phyloP scores from a whole-genome alignment of 768 basidiomycete species.

The Collybia mongolica region DNA sequence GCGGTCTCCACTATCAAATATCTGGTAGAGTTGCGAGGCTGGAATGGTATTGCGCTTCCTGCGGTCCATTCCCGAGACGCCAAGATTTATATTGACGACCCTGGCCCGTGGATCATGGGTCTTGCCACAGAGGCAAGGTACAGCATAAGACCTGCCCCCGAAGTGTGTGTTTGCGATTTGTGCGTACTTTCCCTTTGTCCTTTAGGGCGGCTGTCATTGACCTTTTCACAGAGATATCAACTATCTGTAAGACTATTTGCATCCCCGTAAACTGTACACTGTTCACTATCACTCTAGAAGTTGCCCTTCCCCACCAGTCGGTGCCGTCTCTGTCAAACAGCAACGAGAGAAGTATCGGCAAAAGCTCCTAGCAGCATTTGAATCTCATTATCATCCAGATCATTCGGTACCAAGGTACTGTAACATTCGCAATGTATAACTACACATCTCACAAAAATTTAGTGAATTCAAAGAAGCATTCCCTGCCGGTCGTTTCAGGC shows the following conservation, averaged over 20 bases:
- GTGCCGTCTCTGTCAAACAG: conserved; percentile 72
- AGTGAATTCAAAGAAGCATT: conserved; percentile 96
- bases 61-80: conserved; percentile 88
- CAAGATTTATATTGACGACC: conserved; percentile 92
- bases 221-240: conserved; percentile 64
- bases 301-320: conserved; percentile 77
- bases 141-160: conserved; percentile 68
- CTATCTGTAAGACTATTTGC: conserved; percentile 55
- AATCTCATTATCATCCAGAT: conserved; percentile 87
- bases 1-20: conserved; percentile 91
- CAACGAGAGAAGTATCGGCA: conserved; percentile 81
- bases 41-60: conserved; percentile 85
- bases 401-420: conserved; percentile 71
- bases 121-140: conserved; percentile 84
- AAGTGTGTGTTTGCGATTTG: conserved; percentile 88
- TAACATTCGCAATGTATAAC: conserved; percentile 7
- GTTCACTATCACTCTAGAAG: conserved; percentile 40
- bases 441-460: conserved; percentile 10
- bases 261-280: conserved; percentile 2
- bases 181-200: conserved; percentile 35
- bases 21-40: conserved; percentile 88
- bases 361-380: conserved; percentile 73
- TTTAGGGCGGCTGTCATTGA: background rate
- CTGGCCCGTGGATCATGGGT: conserved; percentile 96
- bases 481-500: conserved; percentile 88